Percentiles rank a stretch among this genome's conserved stretches.
These are phyloP conservation scores for Erodium trifolium DNA, from an alignment of 441 rosid genomes.

Conservation along the genomic window DNA sequence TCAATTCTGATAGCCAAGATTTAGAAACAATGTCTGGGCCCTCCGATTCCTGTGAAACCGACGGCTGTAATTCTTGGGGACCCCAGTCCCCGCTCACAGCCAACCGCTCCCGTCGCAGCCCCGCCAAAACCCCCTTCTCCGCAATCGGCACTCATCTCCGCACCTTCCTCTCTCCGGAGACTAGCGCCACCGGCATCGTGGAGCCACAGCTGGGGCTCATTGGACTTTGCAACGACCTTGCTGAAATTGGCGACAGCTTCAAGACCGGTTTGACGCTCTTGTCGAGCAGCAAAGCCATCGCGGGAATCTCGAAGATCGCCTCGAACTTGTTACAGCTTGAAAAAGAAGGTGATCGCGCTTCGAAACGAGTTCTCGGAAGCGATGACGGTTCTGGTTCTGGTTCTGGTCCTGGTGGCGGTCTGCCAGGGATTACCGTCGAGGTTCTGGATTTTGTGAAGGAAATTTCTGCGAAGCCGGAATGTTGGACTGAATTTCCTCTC, in stretches of 20 bases:
- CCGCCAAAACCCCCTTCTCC: background rate
- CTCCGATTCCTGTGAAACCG: background rate
- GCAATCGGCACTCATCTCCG: background rate
- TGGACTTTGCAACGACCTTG: slow-evolving; percentile 61
- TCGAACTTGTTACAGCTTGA: background rate
- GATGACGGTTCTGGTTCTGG: no score
- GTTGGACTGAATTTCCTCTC: background rate
- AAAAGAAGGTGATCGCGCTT: background rate
- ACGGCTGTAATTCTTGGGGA: background rate
- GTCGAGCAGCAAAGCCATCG: background rate
- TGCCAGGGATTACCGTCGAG: slow-evolving; percentile 3
- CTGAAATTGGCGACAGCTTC: slow-evolving; percentile 54
- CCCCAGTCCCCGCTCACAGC: background rate
- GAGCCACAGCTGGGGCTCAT: slow-evolving; percentile 27
- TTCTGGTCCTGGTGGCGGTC: background rate
- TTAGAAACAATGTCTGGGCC: background rate
- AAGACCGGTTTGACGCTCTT: slow-evolving; percentile 13
- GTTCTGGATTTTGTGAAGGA: slow-evolving; percentile 5
- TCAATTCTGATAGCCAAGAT: no score
- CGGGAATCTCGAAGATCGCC: background rate
- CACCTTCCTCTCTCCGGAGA: background rate
- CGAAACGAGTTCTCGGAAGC: no score
- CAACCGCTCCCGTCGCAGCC: background rate
- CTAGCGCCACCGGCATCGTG: slow-evolving; percentile 12
- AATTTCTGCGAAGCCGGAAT: background rate